Evolutionary conservation across 1,284 basidiomycete genomes (phyloP), one percentile per base, ranked within the genome.

Genomic region (Pyrrhoderma lamaoense): DNA sequence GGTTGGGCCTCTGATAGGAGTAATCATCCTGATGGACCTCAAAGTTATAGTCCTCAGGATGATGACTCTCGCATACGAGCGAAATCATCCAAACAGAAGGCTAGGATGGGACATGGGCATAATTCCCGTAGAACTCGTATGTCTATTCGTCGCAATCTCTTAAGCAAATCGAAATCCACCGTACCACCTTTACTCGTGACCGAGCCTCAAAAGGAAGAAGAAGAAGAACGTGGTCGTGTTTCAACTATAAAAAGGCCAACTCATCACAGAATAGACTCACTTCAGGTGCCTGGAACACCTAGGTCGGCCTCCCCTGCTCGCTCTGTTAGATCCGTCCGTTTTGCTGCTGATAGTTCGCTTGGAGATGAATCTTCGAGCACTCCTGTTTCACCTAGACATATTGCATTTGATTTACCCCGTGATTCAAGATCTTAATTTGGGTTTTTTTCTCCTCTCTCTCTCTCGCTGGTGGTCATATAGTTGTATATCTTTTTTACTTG

Each of bases 1-100:
- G 74, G 67, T 0, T 76, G 74, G 75, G 66, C 70, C 47, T 76
- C 74, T 0, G 74, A 76, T 46, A 62, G 59, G 14, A 70, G 64
- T 50, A 56, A 23, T 56, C 57, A 42, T 52, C 60, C 55, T 55
- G 50, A 50, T 52, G 51, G 38, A 11, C 42, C 53, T 5, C 49
- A 48, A 19, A 46, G 25, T n/a, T 25, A 9, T 39, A 25, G 19
- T 16, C 37, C 18, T 8, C 36, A 31, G 18, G 50, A 37, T 8
- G 49, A 49, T 22, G 19, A 22, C 3, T 39, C 36, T 9, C 52
- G 40, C 3, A 52, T 43, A 22, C 49, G 47, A 9, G 48, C 53
- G 21, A 54, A 49, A 22, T 57, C 49, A 19, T 42, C 45, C 7
- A 54, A 51, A 44, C 52, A 45, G 22, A 54, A 53, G 23, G n/a